Evolutionary conservation across 768 basidiomycete genomes (phyloP).

Genomic region (Trametes sanguinea): DNA sequence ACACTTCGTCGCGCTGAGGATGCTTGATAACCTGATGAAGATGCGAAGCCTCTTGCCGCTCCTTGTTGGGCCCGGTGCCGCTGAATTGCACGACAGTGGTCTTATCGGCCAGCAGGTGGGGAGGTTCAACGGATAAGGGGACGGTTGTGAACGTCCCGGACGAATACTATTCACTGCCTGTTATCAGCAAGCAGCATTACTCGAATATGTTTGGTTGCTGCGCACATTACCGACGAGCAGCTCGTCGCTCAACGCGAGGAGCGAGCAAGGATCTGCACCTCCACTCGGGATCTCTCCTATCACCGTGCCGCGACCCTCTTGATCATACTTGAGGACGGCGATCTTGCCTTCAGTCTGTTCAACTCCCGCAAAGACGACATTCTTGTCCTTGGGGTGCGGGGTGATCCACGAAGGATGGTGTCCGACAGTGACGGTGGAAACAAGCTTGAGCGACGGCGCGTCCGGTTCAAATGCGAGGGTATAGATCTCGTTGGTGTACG

Average conservation of each 20-base stretch:
- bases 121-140: slow-evolving; percentile 51
- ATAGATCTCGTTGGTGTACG: slow-evolving; percentile 64
- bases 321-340: slow-evolving; percentile 57
- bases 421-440: slow-evolving; percentile 52
- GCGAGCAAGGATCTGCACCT: slow-evolving; percentile 64
- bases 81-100: slow-evolving; percentile 40
- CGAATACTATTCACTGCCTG: slow-evolving; percentile 54
- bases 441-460: slow-evolving; percentile 44
- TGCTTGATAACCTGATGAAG: slow-evolving; percentile 71
- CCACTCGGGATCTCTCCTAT: slow-evolving; percentile 53
- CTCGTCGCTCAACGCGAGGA: slow-evolving; percentile 57
- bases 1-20: slow-evolving; percentile 52
- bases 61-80: slow-evolving; percentile 62
- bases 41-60: slow-evolving; percentile 72
- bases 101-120: slow-evolving; percentile 43
- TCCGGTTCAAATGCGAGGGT: slow-evolving; percentile 65
- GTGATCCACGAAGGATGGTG: slow-evolving; percentile 79
- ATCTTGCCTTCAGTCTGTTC: slow-evolving; percentile 70
- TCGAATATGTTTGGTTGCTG: slow-evolving; percentile 19
- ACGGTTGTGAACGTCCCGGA: slow-evolving; percentile 60
- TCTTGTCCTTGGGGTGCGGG: slow-evolving; percentile 53
- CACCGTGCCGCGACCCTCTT: slow-evolving; percentile 52
- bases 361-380: slow-evolving; percentile 64
- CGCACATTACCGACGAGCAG: slow-evolving; percentile 75
- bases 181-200: background rate